These are phyloP conservation scores for Jaenimonas drosophilae DNA, from an alignment of 208 protist genomes.

Conservation along the genomic window DNA sequence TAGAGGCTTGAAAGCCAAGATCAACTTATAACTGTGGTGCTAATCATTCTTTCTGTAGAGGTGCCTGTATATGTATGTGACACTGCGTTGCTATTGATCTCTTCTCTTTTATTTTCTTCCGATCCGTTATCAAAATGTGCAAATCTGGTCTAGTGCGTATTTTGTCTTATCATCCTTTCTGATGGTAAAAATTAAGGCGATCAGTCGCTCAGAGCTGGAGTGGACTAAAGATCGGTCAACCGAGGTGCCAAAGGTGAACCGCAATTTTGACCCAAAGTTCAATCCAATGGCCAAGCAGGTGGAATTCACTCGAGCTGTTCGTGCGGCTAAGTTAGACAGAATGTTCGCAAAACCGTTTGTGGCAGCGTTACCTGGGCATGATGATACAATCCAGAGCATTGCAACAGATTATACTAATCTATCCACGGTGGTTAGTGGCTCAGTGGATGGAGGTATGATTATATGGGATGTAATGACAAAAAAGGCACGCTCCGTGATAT, in stretches of 20 bases:
- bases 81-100: background rate
- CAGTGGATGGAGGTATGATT: conserved; percentile 84
- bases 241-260: conserved; percentile 84
- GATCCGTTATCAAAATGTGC: conserved; percentile 2
- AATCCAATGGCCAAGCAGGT: conserved; percentile 95
- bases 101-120: conserved; percentile 1
- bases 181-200: conserved; percentile 91
- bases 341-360: conserved; percentile 97
- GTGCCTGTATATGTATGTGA: too few relatives aligned
- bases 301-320: conserved; percentile 95
- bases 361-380: conserved; percentile 76
- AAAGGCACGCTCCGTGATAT: conserved; percentile 46
- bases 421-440: conserved; percentile 74
- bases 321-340: conserved; percentile 93
- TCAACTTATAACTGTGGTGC: too few relatives aligned
- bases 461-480: conserved; percentile 85
- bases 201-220: conserved; percentile 88
- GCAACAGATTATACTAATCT: conserved; percentile 83
- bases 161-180: background rate
- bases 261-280: conserved; percentile 91
- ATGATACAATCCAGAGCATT: conserved; percentile 89
- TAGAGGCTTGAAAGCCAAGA: too few relatives aligned
- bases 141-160: background rate
- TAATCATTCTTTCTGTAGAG: too few relatives aligned
- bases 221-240: conserved; percentile 88